phyloP scores from a whole-genome alignment of 805 yeast species.

The Kazachstania viticola region DNA sequence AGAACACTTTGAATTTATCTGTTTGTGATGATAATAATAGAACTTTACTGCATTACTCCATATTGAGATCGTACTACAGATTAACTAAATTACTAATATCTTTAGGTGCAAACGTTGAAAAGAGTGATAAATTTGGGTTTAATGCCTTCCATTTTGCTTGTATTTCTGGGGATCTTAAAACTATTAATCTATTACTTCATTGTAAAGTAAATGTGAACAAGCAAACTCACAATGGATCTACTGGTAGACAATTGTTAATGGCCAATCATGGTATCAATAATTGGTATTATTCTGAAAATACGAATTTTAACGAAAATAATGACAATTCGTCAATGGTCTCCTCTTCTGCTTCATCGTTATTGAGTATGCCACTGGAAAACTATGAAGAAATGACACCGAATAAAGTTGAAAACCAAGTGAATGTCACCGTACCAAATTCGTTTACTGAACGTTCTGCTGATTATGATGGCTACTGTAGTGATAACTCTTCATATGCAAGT shows the following conservation, averaged over 20 bases:
- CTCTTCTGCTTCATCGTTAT: neutral
- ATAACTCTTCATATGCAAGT: conserved; percentile 2
- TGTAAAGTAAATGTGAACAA: conserved; percentile 49
- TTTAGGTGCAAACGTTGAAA: conserved; percentile 54
- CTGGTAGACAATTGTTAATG: conserved; percentile 24
- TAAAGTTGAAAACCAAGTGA: too few species aligned
- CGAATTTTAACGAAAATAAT: conserved; percentile 1
- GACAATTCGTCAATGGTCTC: too few species aligned
- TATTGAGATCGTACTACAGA: conserved; percentile 57
- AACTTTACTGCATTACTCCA: conserved; percentile 74
- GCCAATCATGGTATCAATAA: conserved; percentile 19
- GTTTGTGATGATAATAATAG: conserved; percentile 74
- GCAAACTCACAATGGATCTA: conserved; percentile 40
- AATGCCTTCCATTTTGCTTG: conserved; percentile 84
- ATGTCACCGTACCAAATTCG: too few species aligned
- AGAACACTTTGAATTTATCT: conserved; percentile 33
- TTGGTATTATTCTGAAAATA: conserved; percentile 8
- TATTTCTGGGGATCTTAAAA: conserved; percentile 56
- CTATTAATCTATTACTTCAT: conserved; percentile 45
- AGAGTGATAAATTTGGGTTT: conserved; percentile 64
- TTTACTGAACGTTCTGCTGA: too few species aligned
- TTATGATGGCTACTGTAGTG: neutral
- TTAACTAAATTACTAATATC: conserved; percentile 54
- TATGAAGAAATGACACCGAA: conserved; percentile 6
- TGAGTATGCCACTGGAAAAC: too few species aligned